These are phyloP conservation scores for Suillus plorans DNA, from an alignment of 768 basidiomycete genomes.

Conservation along the genomic window DNA sequence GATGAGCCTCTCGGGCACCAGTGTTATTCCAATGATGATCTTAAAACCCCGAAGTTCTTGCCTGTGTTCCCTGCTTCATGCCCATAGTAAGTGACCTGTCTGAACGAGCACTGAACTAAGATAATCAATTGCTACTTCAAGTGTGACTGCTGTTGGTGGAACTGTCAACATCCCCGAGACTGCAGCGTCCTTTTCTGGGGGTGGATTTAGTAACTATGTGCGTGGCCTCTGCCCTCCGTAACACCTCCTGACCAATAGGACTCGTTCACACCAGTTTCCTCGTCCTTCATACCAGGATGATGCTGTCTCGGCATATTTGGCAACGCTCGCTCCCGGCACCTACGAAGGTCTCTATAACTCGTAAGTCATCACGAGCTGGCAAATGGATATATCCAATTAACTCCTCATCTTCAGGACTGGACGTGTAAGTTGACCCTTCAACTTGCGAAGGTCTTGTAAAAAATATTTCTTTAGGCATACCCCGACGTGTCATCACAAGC, in stretches of 20 bases:
- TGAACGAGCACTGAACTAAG: not conserved
- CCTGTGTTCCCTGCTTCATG: conserved; percentile 65
- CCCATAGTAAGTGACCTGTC: conserved; percentile 43
- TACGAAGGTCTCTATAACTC: conserved; percentile 63
- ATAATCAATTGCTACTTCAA: conserved; percentile 21
- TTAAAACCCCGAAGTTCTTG: conserved; percentile 53
- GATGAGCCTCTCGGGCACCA: conserved; percentile 35
- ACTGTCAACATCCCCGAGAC: conserved; percentile 60
- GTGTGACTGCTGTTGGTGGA: conserved; percentile 73
- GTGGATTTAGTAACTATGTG: conserved; percentile 73
- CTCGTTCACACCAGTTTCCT: conserved; percentile 38
- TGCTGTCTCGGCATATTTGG: conserved; percentile 45
- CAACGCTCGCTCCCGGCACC: conserved; percentile 43
- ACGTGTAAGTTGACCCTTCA: conserved; percentile 42
- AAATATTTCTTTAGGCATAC: conserved; percentile 38
- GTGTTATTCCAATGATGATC: conserved; percentile 62
- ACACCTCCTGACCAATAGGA: not conserved
- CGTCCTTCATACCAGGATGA: conserved; percentile 54
- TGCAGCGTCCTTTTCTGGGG: conserved; percentile 63
- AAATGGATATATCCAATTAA: not conserved
- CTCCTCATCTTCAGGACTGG: conserved; percentile 38
- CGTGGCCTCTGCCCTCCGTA: conserved; percentile 18
- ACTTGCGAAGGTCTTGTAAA: not conserved
- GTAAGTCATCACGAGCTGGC: conserved; percentile 31
- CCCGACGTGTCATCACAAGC: conserved; percentile 71